A percentile compares a stretch with the other conserved stretches of the same genome.
phyloP scores from a whole-genome alignment of 2,329 filamentous ascomycete genomes.

The Colletotrichum theobromicola region DNA sequence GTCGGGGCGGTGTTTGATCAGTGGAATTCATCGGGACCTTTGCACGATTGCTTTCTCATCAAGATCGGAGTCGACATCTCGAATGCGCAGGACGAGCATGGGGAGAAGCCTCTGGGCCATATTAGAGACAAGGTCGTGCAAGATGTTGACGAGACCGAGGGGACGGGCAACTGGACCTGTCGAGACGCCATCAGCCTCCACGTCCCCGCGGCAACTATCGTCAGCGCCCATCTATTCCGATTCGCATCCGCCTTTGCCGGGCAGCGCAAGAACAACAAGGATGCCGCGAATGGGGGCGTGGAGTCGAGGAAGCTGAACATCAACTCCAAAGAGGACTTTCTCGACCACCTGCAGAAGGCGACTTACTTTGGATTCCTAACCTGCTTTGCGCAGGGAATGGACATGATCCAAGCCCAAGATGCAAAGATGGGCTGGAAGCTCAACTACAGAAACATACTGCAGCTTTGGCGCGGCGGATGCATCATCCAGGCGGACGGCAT shows the following conservation, averaged over 20 bases:
- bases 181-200: slow-evolving; percentile 66
- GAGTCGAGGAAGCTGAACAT: slow-evolving; percentile 49
- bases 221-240: slow-evolving; percentile 65
- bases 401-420: slow-evolving; percentile 66
- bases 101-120: slow-evolving; percentile 60
- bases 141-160: slow-evolving; percentile 69
- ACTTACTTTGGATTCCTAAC: slow-evolving; percentile 66
- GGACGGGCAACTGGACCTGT: slow-evolving; percentile 71
- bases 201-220: slow-evolving; percentile 68
- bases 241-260: slow-evolving; percentile 66
- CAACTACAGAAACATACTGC: slow-evolving; percentile 53
- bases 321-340: slow-evolving; percentile 43
- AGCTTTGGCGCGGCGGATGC: slow-evolving; percentile 73
- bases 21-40: slow-evolving; percentile 65
- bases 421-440: slow-evolving; percentile 64
- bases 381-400: slow-evolving; percentile 70
- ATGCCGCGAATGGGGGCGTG: slow-evolving; percentile 38
- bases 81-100: slow-evolving; percentile 47
- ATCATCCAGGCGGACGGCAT: slow-evolving; percentile 75
- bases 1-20: slow-evolving; percentile 62
- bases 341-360: slow-evolving; percentile 64
- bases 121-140: slow-evolving; percentile 76
- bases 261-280: slow-evolving; percentile 42
- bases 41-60: slow-evolving; percentile 65
- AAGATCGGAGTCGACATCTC: slow-evolving; percentile 68